These are phyloP conservation scores for Vaucheria bursata DNA, from an alignment of 352 stramenopile species.

Conservation along the genomic window DNA sequence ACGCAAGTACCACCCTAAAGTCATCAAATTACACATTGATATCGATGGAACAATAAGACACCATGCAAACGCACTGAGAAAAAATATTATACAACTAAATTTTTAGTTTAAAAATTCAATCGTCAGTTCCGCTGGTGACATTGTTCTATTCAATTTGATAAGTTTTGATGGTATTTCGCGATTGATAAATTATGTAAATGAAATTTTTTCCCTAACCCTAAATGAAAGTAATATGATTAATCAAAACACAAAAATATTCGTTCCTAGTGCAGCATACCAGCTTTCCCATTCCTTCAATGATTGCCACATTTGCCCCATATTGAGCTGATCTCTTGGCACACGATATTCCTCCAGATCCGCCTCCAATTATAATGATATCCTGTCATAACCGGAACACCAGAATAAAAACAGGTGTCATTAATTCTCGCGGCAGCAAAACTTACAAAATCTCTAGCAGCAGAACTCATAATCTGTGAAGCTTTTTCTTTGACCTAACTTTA, in stretches of 20 bases:
- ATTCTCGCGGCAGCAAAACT: no score
- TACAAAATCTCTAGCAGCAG: no score
- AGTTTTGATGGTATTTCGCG: neutral
- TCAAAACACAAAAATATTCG: no score
- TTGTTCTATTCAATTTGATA: neutral
- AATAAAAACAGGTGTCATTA: no score
- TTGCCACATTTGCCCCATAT: constrained; percentile 82
- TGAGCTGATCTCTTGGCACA: constrained; percentile 75
- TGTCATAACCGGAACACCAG: neutral
- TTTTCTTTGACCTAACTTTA: no score
- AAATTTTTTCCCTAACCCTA: no score
- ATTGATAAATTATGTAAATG: no score
- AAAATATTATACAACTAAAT: no score
- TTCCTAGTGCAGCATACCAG: neutral
- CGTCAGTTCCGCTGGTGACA: constrained; percentile 67
- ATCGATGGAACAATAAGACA: neutral
- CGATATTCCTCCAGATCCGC: constrained; percentile 71
- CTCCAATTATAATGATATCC: constrained; percentile 46
- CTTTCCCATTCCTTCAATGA: constrained; percentile 11
- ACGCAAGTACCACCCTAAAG: constrained; percentile 59
- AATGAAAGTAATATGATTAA: no score
- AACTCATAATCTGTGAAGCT: no score
- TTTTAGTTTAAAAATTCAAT: constrained; percentile 76
- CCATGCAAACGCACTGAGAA: no score
- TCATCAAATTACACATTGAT: constrained; percentile 49